phyloP scores from a whole-genome alignment of 139 green algal genomes.

The Closterium sp. region DNA sequence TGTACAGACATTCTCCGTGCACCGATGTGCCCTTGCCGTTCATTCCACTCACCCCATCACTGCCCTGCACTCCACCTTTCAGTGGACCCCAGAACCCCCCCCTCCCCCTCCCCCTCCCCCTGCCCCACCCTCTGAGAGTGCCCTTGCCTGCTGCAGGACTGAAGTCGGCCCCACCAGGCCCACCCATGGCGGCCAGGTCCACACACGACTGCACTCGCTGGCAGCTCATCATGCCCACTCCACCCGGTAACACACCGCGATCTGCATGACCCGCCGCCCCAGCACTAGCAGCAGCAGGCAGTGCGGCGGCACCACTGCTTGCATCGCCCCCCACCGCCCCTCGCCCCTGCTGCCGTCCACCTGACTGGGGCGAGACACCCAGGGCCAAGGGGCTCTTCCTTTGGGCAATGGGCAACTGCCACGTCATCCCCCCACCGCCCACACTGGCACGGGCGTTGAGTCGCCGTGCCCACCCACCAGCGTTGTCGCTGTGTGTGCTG shows the following conservation, averaged over 20 bases:
- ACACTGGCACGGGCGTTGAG: not conserved
- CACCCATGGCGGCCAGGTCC: not conserved
- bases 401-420: not conserved
- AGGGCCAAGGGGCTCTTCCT: too few relatives aligned
- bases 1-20: not conserved
- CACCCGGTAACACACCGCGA: not conserved
- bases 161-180: not conserved
- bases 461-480: not conserved
- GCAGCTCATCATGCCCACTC: not conserved
- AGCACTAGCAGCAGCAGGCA: not conserved
- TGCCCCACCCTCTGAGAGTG: too few relatives aligned
- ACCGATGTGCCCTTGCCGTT: not conserved
- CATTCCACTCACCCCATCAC: not conserved
- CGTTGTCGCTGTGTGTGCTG: not conserved
- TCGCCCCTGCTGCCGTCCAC: not conserved
- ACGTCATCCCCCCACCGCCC: not conserved
- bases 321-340: not conserved
- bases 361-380: not conserved
- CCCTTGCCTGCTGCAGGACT: not conserved
- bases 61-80: not conserved
- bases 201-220: not conserved
- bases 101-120: not conserved
- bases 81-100: not conserved
- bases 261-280: not conserved
- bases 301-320: not conserved